Evolutionary conservation across 1,284 basidiomycete species (phyloP).

Genomic region (Rhodotorula sp.): DNA sequence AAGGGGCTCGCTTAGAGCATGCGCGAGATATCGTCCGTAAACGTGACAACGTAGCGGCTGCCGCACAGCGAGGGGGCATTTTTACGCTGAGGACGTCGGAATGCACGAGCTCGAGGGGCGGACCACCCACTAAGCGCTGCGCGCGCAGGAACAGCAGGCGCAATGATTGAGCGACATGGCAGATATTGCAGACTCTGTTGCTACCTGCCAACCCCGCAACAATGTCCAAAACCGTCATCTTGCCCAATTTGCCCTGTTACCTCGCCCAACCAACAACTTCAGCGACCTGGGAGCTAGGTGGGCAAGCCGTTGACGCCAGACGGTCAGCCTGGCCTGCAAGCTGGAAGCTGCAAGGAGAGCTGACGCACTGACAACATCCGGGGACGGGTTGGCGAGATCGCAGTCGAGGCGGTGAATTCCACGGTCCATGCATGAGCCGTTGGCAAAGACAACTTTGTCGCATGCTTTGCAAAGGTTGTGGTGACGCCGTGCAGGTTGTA

Average conservation of each 20-base stretch:
- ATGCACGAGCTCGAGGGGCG: conserved; percentile 48
- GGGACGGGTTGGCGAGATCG: no score
- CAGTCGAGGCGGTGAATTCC: no score
- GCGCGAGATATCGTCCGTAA: conserved; percentile 50
- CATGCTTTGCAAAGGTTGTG: background rate
- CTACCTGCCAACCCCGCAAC: no score
- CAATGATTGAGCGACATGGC: background rate
- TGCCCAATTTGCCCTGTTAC: no score
- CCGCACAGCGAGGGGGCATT: conserved; percentile 45
- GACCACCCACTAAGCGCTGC: background rate
- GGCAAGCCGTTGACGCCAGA: conserved; percentile 7
- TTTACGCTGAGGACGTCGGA: conserved; percentile 52
- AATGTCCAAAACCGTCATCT: no score
- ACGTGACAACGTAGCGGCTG: conserved; percentile 51
- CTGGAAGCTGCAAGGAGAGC: background rate
- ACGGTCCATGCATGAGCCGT: no score
- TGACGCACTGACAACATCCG: background rate
- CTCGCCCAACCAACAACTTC: no score
- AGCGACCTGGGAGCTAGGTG: conserved; percentile 2
- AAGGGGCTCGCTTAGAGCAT: conserved; percentile 45
- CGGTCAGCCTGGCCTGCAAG: background rate
- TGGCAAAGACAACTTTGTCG: background rate
- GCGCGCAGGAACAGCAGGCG: conserved; percentile 22
- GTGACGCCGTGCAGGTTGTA: conserved; percentile 1
- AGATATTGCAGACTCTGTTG: no score